Conservation (phyloP, 2,329 filamentous ascomycete genomes). For the Pestalotiopsis sp. region DNA sequence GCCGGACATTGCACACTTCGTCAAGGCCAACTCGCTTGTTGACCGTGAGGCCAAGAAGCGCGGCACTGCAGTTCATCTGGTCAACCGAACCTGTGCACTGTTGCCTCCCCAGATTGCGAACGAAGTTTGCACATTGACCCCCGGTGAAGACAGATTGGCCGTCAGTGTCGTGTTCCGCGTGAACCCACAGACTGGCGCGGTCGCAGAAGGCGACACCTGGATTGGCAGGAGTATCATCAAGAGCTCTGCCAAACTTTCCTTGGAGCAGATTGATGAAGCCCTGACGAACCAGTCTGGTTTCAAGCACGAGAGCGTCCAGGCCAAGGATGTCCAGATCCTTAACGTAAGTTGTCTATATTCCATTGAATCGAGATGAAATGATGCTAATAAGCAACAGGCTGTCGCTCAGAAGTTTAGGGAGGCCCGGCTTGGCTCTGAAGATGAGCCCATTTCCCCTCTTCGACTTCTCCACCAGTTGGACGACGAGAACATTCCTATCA, state of each 20-base stretch:
- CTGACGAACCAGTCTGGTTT: constrained; percentile 65
- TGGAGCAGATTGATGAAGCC: constrained; percentile 83
- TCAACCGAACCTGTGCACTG: constrained; percentile 86
- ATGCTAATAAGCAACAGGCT: constrained; percentile 45
- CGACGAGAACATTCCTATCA: constrained; percentile 96
- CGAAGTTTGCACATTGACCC: constrained; percentile 84
- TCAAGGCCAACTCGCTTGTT: constrained; percentile 93
- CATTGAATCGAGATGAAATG: not conserved
- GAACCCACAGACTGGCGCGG: constrained; percentile 75
- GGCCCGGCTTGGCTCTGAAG: constrained; percentile 77
- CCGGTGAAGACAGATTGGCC: constrained; percentile 86
- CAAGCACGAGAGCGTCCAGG: constrained; percentile 65
- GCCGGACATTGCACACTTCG: constrained; percentile 92
- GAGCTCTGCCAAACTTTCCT: constrained; percentile 82
- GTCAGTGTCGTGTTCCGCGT: constrained; percentile 94
- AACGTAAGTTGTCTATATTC: constrained; percentile 52
- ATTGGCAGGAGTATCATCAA: constrained; percentile 93
- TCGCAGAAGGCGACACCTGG: constrained; percentile 87
- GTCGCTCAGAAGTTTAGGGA: constrained; percentile 91
- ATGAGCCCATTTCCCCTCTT: constrained; percentile 79
- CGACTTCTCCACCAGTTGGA: constrained; percentile 92
- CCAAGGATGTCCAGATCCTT: constrained; percentile 79
- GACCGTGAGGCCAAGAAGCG: constrained; percentile 98
- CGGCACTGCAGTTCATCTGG: constrained; percentile 90
- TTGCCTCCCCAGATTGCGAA: constrained; percentile 83